Conservation (phyloP, 345 rosid species). For the Combretum micranthum region DNA sequence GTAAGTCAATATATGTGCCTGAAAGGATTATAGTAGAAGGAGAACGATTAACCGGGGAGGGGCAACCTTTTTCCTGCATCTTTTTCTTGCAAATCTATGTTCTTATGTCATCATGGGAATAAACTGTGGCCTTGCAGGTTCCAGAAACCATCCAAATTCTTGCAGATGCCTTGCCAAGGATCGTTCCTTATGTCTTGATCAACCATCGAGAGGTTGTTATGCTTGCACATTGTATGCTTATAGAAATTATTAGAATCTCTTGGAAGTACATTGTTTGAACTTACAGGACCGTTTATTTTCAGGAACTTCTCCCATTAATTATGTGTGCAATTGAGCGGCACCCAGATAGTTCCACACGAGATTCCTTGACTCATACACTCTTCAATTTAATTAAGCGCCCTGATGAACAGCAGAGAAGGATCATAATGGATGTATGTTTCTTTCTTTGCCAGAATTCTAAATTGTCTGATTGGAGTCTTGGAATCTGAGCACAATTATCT, state of each 20-base stretch:
- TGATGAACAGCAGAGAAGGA: constrained; percentile 90
- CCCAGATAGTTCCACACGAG: constrained; percentile 69
- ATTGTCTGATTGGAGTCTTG: not conserved
- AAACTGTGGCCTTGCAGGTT: constrained; percentile 48
- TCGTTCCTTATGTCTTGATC: constrained; percentile 95
- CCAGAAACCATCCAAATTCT: constrained; percentile 88
- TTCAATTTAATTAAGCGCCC: constrained; percentile 97
- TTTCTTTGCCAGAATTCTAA: constrained; percentile 14
- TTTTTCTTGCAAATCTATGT: not conserved
- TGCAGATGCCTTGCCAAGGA: constrained; percentile 94
- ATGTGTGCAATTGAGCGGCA: constrained; percentile 99
- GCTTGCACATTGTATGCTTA: constrained; percentile 6
- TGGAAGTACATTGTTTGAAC: not conserved
- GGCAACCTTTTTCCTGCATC: not conserved
- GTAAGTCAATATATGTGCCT: constrained; percentile 34
- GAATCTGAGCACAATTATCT: not conserved
- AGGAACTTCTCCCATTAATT: constrained; percentile 97
- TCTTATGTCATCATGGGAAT: not conserved
- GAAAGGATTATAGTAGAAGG: too few species aligned
- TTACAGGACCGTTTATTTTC: constrained; percentile 8
- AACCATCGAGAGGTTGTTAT: constrained; percentile 93
- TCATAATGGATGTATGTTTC: constrained; percentile 85
- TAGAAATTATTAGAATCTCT: not conserved
- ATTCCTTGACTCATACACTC: constrained; percentile 87
- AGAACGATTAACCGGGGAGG: too few species aligned